Evolutionary conservation across 768 basidiomycete species (phyloP).

Genomic region (Phanerochaete carnosa): DNA sequence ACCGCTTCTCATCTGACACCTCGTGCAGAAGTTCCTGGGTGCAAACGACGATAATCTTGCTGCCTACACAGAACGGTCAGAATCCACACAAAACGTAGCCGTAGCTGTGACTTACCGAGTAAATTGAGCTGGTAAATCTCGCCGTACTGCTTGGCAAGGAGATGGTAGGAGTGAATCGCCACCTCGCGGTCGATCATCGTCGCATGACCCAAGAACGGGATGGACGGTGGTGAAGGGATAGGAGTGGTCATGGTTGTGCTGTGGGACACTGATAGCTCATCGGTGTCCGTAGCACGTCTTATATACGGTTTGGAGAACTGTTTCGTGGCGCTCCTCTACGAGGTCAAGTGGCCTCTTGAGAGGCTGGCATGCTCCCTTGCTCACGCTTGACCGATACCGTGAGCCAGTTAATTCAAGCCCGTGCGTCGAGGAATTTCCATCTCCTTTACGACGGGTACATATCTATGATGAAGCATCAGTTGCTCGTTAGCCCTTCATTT

Average conservation of each 20-base stretch:
- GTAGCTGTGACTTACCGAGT: conserved; percentile 1
- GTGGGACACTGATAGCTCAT: neutral
- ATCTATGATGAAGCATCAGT: neutral
- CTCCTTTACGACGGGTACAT: neutral
- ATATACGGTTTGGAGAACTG: neutral
- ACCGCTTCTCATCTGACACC: conserved; percentile 40
- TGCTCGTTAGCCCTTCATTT: neutral
- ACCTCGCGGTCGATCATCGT: conserved; percentile 32
- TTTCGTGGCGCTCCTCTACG: neutral
- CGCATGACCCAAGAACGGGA: conserved; percentile 41
- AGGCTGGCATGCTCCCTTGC: neutral
- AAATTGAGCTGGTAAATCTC: conserved; percentile 14
- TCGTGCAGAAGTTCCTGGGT: conserved; percentile 38
- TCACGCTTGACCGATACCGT: neutral
- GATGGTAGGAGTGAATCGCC: conserved; percentile 29
- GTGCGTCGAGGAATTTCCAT: neutral
- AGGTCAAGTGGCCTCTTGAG: neutral
- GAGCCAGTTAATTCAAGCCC: neutral
- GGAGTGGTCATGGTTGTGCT: conserved; percentile 26
- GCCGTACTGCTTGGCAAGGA: conserved; percentile 21
- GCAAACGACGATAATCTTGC: conserved; percentile 27
- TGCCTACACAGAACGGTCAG: neutral
- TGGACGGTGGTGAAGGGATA: conserved; percentile 38
- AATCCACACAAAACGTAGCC: neutral
- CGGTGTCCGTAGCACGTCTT: neutral